Evolutionary conservation across 2,329 filamentous ascomycete species (phyloP), one percentile per base, ranked within the genome.

Genomic region (Fusarium chuoi): DNA sequence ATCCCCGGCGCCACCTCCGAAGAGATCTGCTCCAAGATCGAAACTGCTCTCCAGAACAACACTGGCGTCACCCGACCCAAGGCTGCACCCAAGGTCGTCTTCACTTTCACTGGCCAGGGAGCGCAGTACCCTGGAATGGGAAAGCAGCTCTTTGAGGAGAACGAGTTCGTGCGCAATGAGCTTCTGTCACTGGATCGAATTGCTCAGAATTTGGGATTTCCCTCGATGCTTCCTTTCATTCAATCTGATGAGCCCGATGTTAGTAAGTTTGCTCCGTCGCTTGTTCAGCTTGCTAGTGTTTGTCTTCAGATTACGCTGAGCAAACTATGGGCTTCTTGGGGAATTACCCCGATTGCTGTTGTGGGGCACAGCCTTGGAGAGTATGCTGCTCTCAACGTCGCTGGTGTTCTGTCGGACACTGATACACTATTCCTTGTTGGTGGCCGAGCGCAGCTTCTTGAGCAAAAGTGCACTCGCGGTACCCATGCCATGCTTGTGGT

Each of bases 371-470:
- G 89, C 12, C 58, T 76, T 5, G 75, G 75, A 1, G 73, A 77
- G 5, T 76, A 76, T 26, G 75, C 75, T 2, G 90, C 90, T 30
- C 84, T 92, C 0, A 83, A 89, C 62, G 85, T 88, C 17, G 88
- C 90, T 49, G 90, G 89, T 30, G 89, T 92, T n/a, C 82, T 92
- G 22, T 90, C 89, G 2, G 87, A 86, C 22, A 84, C 84, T 39
- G 90, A 92, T 74, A 87, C 89, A 70, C 83, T 94, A 15, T 89
- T 88, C 49, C 83, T 93, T 0, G 90, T 92, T 10, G 91, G 91
- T 13, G 77, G 82, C 26, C 85, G 92, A 65, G 91, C 91, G 3
- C 79, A 85, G 70, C 79, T 92, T 20, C 83, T 92, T 13, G 84
- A 89, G 70, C 80, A 86, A 35, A 84, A 85, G 65, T 93, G 91